Conservation (phyloP, 1,139 yeast species). For the Waltiozyma sp. region DNA sequence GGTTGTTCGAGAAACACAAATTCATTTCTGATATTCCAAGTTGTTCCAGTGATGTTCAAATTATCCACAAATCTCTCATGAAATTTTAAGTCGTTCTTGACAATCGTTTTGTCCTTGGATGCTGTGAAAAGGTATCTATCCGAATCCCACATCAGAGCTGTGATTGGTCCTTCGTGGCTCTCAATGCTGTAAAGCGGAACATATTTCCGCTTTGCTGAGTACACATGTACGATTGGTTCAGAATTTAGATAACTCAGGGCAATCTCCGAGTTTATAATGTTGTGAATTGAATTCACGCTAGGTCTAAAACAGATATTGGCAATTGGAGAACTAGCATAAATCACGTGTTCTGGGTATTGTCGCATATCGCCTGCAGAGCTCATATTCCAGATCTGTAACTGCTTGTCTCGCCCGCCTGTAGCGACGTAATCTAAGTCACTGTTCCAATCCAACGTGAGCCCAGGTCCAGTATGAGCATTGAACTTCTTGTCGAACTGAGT, state of each 20-base stretch:
- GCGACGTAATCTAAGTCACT: slow-evolving; percentile 72
- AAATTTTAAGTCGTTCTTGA: slow-evolving; percentile 42
- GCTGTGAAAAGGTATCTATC: slow-evolving; percentile 41
- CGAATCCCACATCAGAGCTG: slow-evolving; percentile 39
- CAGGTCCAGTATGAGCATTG: slow-evolving; percentile 90
- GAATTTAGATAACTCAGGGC: slow-evolving; percentile 73
- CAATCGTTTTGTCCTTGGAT: slow-evolving; percentile 41
- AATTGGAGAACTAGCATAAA: slow-evolving; percentile 56
- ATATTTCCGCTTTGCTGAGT: slow-evolving; percentile 62
- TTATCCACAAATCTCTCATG: slow-evolving; percentile 44
- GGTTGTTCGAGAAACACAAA: slow-evolving; percentile 42
- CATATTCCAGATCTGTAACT: slow-evolving; percentile 72
- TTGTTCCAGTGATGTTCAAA: slow-evolving; percentile 38
- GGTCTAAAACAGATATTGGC: slow-evolving; percentile 45
- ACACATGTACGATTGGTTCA: slow-evolving; percentile 64
- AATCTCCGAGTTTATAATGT: slow-evolving; percentile 40
- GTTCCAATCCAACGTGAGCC: slow-evolving; percentile 80
- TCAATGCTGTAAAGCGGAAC: slow-evolving; percentile 64
- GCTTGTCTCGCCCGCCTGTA: slow-evolving; percentile 90
- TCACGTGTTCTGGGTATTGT: slow-evolving; percentile 53
- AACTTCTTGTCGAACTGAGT: slow-evolving; percentile 55
- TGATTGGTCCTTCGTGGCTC: slow-evolving; percentile 36
- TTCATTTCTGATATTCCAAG: slow-evolving; percentile 47
- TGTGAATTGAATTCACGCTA: slow-evolving; percentile 31
- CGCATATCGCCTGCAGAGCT: slow-evolving; percentile 17